Conservation (phyloP, 805 yeast genomes). For the Metschnikowia matae region DNA sequence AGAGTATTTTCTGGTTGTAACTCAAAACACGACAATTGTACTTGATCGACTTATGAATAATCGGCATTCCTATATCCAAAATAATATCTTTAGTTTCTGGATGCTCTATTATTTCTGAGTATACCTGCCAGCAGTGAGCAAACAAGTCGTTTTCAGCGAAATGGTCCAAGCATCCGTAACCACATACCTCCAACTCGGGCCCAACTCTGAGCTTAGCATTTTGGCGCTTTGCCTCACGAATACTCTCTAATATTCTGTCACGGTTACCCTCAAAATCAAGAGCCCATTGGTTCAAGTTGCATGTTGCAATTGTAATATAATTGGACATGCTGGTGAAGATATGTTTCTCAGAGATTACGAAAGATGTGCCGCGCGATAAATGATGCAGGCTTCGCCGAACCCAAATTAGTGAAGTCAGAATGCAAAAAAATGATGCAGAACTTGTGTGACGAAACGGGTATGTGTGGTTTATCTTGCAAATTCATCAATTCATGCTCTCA, state of each 20-base stretch:
- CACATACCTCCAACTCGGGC: constrained; percentile 92
- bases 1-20: constrained; percentile 68
- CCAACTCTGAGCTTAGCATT: constrained; percentile 90
- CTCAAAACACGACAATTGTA: constrained; percentile 90
- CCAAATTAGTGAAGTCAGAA: background rate
- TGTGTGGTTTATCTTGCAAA: background rate
- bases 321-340: constrained; percentile 60
- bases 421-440: background rate
- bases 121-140: constrained; percentile 93
- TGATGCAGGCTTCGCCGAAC: background rate
- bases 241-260: constrained; percentile 82
- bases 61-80: constrained; percentile 93
- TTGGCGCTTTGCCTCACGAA: constrained; percentile 64
- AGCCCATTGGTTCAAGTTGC: constrained; percentile 98
- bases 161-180: constrained; percentile 94
- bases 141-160: constrained; percentile 86
- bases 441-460: background rate
- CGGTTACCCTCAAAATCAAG: constrained; percentile 96
- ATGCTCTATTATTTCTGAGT: constrained; percentile 66
- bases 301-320: constrained; percentile 83
- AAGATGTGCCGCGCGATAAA: background rate
- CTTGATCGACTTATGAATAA: constrained; percentile 78
- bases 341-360: background rate
- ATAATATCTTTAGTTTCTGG: constrained; percentile 71
- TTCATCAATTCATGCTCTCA: background rate